phyloP scores from a whole-genome alignment of 2,329 filamentous ascomycete genomes.

The Epichloe scottii region DNA sequence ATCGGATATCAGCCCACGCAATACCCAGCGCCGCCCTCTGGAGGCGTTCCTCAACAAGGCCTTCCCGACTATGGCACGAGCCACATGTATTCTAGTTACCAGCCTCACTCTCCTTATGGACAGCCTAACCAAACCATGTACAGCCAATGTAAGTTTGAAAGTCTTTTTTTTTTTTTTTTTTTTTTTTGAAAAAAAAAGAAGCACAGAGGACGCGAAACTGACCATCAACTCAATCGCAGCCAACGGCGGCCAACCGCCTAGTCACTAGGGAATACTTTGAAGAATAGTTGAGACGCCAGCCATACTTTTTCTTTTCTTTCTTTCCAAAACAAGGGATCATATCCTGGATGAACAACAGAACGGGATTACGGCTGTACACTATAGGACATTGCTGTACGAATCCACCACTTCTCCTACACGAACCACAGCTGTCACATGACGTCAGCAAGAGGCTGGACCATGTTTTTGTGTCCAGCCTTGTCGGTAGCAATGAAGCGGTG shows the following conservation, averaged over 20 bases:
- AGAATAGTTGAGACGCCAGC: background rate
- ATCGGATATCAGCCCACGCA: slow-evolving; percentile 59
- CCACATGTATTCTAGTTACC: slow-evolving; percentile 46
- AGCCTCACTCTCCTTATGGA: slow-evolving; percentile 46
- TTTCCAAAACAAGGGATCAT: background rate
- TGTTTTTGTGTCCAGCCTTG: background rate
- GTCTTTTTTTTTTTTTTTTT: background rate
- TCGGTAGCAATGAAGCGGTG: background rate
- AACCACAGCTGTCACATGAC: background rate
- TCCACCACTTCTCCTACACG: background rate
- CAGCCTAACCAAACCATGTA: slow-evolving; percentile 47
- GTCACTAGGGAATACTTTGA: background rate
- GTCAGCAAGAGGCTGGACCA: background rate
- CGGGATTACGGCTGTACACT: slow-evolving; percentile 1
- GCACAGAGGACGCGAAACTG: background rate
- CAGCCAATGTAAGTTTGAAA: slow-evolving; percentile 36
- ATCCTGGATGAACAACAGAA: background rate
- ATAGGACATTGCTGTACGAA: slow-evolving; percentile 3
- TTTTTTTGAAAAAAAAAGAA: background rate
- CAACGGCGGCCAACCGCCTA: slow-evolving; percentile 7
- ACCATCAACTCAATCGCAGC: slow-evolving; percentile 1
- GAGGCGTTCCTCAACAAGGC: slow-evolving; percentile 36
- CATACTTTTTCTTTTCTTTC: background rate
- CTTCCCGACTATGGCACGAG: slow-evolving; percentile 42
- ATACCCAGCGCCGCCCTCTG: slow-evolving; percentile 51